Conservation (phyloP, 2,329 filamentous ascomycete genomes). For the Diaporthe longicolla region DNA sequence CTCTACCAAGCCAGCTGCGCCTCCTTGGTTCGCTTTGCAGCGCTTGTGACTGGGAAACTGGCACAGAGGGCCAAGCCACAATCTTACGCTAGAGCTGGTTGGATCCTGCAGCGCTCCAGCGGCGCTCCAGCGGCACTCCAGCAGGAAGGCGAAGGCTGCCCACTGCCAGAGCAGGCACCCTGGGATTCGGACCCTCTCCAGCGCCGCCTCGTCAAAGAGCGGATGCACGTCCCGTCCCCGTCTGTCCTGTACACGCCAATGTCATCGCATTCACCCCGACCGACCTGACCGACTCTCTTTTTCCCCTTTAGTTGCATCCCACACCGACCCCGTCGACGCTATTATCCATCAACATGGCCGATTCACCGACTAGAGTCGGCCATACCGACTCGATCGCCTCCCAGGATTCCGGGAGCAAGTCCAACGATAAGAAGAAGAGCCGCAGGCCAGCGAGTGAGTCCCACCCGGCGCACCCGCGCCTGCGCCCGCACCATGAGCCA, state of each 20-base stretch:
- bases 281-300: constrained; percentile 34
- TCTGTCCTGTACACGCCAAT: constrained; percentile 21
- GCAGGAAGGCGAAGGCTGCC: constrained; percentile 20
- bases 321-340: constrained; percentile 30
- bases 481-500: not conserved
- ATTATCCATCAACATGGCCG: constrained; percentile 58
- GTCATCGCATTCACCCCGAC: constrained; percentile 28
- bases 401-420: constrained; percentile 65
- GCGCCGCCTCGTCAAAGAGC: constrained; percentile 40
- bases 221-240: constrained; percentile 29
- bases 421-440: constrained; percentile 87
- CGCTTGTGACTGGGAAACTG: constrained; percentile 3
- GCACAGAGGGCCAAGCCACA: constrained; percentile 34
- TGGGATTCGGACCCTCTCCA: constrained; percentile 30
- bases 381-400: constrained; percentile 69
- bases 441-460: constrained; percentile 87
- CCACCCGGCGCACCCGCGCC: constrained; percentile 43
- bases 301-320: constrained; percentile 18
- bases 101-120: constrained; percentile 19
- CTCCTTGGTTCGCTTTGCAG: constrained; percentile 2
- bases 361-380: constrained; percentile 60
- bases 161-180: constrained; percentile 25
- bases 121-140: constrained; percentile 3
- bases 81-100: constrained; percentile 24
- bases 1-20: constrained; percentile 26